Evolutionary conservation across 352 stramenopile genomes (phyloP), one percentile per base, ranked within the genome.

Genomic region (Phytophthora pistaciae): DNA sequence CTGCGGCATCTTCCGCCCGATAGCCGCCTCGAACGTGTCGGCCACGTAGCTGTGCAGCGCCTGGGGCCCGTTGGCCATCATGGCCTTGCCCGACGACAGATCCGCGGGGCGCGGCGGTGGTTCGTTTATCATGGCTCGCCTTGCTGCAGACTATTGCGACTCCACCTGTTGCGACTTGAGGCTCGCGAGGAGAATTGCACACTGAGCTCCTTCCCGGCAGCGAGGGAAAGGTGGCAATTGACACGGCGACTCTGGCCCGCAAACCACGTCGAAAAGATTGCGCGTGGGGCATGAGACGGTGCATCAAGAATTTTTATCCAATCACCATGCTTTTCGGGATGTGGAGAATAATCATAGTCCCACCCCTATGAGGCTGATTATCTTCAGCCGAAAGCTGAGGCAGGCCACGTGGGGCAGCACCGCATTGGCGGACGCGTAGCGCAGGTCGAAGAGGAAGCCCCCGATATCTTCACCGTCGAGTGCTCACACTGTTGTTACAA

Each of bases 1-100:
- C 62, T 90, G 79, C 46, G 84, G 84, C 68, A 90, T 64, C 14
- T 69, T 38, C 7, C 72, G 74, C 16, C 79, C 83, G 0, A 85
- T 66, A 14, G 83, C 66, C 0, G 60, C 60, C 69, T 91, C 75
- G 18, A 89, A 66, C 27, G 63, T 76, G 38, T 65, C 27, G 5
- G 78, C 77, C 48, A 87, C 54, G 42, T 78, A 70, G 11, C 68
- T 70, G 57, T 90, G 79, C 46, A 89, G 67, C 16, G 68, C 66
- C 0, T 76, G 31, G 1, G 83, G 66, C 0, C 82, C 82, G 20
- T 85, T 61, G 27, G 66, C 67, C 67, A 89, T 77, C 54, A 86
- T 77, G 42, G 46, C 58, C 55, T 72, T 61, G 61, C 62, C 68
- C 3, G 64, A 77, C 23, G 66, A 56, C 36, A 71, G 13, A 21